Evolutionary conservation across 371 early-diverging fungal genomes (phyloP), one percentile per base, ranked within the genome.

Genomic region (Syncephalis plumigaleata): DNA sequence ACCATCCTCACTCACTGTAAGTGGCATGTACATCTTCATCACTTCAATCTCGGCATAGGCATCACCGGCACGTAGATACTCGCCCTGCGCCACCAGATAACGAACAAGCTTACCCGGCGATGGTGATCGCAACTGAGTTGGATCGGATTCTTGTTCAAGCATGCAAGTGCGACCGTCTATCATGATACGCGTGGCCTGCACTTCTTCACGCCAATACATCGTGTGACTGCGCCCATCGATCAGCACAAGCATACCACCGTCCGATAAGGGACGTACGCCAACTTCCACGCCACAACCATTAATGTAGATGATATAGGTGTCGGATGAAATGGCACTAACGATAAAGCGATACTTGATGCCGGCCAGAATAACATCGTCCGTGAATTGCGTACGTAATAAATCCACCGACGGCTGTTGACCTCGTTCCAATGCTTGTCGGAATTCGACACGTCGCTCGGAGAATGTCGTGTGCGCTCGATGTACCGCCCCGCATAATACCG

Each of bases 1-100:
- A 49, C 95, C 96, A 61, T 82, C 82, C 59, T 94, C 94, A 38
- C 79, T 59, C 20, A 91, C 88, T 25, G 87, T 61, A 56, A 98
- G 67, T 47, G 92, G 94, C 93, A 95, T 94, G 63, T 88, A 89
- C 96, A 97, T 98, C 70, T 98, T 98, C 99, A 98, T 98, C 55
- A 96, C 97, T 78, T 98, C 99, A 59, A 98, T 94, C 63, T 98
- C 98, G 39, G 96, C 92, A 65, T 83, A 93, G 2, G 91, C 89
- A 55, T 92, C 81, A 47, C 89, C 89, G 42, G 82, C 71, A 27
- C 76, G 73, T 46, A 98, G 73, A 52, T 89, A 89, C 52, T 76
- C 81, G 31, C 95, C 97, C 39, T 91, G 87, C 40, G 90, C 91
- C 17, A 91, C 75, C 45, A 91, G 66, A 61, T 80, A 84, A 26